Conservation (phyloP, 129 eudicot species). For the Flaveria brownii region DNA sequence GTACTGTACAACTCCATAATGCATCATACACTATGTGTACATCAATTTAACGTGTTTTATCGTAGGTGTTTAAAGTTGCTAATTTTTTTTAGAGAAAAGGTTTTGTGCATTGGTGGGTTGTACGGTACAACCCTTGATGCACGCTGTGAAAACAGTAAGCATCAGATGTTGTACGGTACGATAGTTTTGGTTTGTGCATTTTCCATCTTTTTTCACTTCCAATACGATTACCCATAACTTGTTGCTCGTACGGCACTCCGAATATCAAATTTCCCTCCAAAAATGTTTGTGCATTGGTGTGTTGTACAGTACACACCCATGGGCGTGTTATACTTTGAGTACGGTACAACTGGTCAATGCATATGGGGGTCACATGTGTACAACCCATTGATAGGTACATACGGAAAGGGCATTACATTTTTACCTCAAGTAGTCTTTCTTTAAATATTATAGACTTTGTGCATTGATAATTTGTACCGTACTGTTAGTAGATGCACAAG, state of each 20-base stretch:
- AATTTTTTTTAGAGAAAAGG: background rate
- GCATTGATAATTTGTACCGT: slow-evolving; percentile 21
- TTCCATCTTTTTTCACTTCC: background rate
- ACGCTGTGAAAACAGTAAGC: background rate
- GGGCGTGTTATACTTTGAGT: background rate
- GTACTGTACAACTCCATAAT: slow-evolving; percentile 7
- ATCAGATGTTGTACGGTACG: slow-evolving; percentile 16
- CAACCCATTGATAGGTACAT: background rate
- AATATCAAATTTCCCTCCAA: background rate
- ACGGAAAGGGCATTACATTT: background rate
- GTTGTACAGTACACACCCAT: slow-evolving; percentile 18
- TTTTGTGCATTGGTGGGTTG: slow-evolving; percentile 3
- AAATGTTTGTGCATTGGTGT: background rate
- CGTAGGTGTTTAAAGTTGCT: background rate
- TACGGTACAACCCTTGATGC: slow-evolving; percentile 6
- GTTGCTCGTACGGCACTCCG: slow-evolving; percentile 16
- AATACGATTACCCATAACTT: background rate
- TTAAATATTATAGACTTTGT: background rate
- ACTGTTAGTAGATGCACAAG: background rate
- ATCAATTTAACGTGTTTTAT: no score
- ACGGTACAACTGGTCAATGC: background rate
- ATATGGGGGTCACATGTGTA: background rate
- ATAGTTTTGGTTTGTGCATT: background rate
- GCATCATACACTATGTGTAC: background rate
- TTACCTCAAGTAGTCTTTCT: background rate